Conservation (phyloP, 2,329 filamentous ascomycete genomes). For the Epichloe amarillans region DNA sequence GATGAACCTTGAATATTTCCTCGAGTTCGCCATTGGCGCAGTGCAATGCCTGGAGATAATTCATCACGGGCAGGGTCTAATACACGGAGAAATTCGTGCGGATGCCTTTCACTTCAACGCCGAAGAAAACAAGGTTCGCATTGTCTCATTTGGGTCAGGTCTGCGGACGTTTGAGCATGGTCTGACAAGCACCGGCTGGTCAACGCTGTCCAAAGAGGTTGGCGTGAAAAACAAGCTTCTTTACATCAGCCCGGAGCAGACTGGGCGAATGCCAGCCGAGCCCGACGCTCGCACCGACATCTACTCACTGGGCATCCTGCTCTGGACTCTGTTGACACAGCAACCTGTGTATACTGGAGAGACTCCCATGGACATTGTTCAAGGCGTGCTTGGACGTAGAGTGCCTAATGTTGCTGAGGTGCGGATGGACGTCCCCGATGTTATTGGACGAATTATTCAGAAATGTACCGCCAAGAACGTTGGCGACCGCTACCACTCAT, state of each 20-base stretch:
- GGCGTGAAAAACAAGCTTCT: slow-evolving; percentile 81
- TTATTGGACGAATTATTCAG: slow-evolving; percentile 69
- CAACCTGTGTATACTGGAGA: slow-evolving; percentile 67
- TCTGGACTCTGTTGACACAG: slow-evolving; percentile 76
- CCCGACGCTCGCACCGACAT: slow-evolving; percentile 89
- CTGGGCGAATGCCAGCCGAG: slow-evolving; percentile 81
- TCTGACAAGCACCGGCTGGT: slow-evolving; percentile 76
- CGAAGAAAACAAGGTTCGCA: slow-evolving; percentile 57
- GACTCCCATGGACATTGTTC: slow-evolving; percentile 78
- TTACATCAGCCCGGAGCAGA: slow-evolving; percentile 91
- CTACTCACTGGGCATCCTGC: slow-evolving; percentile 78
- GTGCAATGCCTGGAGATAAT: slow-evolving; percentile 76
- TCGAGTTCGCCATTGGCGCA: slow-evolving; percentile 85
- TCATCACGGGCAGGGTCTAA: slow-evolving; percentile 75
- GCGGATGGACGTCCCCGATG: slow-evolving; percentile 72
- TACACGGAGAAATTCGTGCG: slow-evolving; percentile 81
- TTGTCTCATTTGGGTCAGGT: slow-evolving; percentile 78
- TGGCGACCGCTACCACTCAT: slow-evolving; percentile 77
- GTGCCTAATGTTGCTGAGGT: slow-evolving; percentile 65
- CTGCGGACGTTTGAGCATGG: slow-evolving; percentile 83
- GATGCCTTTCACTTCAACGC: slow-evolving; percentile 82
- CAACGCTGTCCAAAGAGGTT: slow-evolving; percentile 64
- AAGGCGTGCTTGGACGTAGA: slow-evolving; percentile 69
- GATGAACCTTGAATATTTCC: slow-evolving; percentile 61
- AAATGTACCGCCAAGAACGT: slow-evolving; percentile 88